These are phyloP conservation scores for Boletellus ananas DNA, from an alignment of 768 basidiomycete genomes.

Conservation along the genomic window DNA sequence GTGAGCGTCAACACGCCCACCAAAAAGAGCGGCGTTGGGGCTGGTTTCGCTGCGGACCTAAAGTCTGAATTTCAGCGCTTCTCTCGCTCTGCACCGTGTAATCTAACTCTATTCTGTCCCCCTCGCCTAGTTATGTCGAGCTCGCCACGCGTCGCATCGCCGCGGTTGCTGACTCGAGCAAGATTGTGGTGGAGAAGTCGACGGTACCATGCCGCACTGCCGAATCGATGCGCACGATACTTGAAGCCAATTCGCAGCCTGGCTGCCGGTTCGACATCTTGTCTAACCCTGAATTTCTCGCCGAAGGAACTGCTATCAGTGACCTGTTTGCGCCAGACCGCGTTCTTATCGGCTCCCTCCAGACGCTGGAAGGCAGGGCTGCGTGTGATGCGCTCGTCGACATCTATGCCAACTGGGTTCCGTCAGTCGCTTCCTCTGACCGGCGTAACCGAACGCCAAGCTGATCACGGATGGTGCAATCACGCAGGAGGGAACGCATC, in stretches of 20 bases:
- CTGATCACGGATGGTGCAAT: conserved; percentile 25
- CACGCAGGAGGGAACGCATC: conserved; percentile 64
- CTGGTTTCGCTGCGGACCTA: conserved; percentile 97
- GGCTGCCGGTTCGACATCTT: conserved; percentile 94
- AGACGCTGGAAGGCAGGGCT: conserved; percentile 77
- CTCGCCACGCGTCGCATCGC: conserved; percentile 96
- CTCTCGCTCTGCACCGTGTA: background rate
- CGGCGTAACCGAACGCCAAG: background rate
- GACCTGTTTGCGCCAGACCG: conserved; percentile 92
- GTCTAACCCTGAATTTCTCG: conserved; percentile 99
- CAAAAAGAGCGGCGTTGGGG: conserved; percentile 96
- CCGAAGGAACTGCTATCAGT: conserved; percentile 92
- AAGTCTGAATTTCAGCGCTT: conserved; percentile 57
- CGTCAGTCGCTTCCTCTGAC: conserved; percentile 50
- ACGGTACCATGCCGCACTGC: conserved; percentile 99
- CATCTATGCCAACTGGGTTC: conserved; percentile 97
- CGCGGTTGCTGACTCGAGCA: conserved; percentile 80
- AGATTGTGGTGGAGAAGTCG: conserved; percentile 99
- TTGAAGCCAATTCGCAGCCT: conserved; percentile 95
- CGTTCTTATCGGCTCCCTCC: conserved; percentile 94
- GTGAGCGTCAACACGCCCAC: conserved; percentile 99
- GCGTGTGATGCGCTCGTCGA: conserved; percentile 73
- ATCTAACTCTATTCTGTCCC: conserved; percentile 4
- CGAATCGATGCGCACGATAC: conserved; percentile 98
- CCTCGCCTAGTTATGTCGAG: conserved; percentile 79